Conservation (phyloP, 345 rosid species). For the Streptanthus diversifolius region DNA sequence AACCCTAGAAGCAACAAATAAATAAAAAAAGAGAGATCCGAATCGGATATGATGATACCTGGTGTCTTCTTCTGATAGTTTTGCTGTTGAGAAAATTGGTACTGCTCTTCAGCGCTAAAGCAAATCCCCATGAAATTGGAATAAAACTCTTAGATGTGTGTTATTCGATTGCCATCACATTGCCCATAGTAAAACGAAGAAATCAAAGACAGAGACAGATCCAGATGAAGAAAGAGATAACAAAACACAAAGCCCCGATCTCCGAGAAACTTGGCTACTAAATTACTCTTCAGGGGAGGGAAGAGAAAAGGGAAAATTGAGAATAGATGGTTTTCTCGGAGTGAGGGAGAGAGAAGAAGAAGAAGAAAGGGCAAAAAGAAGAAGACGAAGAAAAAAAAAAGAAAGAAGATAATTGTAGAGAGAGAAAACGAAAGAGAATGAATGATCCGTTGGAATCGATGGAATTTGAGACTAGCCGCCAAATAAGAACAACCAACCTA, state of each 20-base stretch:
- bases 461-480: constrained; percentile 37
- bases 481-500: neutral
- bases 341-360: constrained; percentile 2
- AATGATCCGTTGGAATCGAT: constrained; percentile 32
- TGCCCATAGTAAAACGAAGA: neutral
- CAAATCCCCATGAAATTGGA: constrained; percentile 40
- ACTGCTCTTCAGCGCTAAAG: constrained; percentile 36
- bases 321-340: constrained; percentile 12
- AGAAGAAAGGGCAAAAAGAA: neutral
- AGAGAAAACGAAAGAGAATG: constrained; percentile 6
- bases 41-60: neutral
- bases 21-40: neutral
- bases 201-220: neutral
- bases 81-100: constrained; percentile 17
- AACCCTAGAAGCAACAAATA: neutral
- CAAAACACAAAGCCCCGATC: neutral
- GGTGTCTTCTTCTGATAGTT: constrained; percentile 11
- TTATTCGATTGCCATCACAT: constrained; percentile 7
- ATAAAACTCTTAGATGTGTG: neutral
- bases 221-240: neutral
- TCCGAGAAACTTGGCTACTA: neutral
- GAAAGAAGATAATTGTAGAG: constrained; percentile 13
- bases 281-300: neutral
- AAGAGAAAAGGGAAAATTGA: neutral
- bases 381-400: neutral